Base-by-base conservation (phyloP, 1,284 basidiomycete species). In the Irpex sp. region DNA sequence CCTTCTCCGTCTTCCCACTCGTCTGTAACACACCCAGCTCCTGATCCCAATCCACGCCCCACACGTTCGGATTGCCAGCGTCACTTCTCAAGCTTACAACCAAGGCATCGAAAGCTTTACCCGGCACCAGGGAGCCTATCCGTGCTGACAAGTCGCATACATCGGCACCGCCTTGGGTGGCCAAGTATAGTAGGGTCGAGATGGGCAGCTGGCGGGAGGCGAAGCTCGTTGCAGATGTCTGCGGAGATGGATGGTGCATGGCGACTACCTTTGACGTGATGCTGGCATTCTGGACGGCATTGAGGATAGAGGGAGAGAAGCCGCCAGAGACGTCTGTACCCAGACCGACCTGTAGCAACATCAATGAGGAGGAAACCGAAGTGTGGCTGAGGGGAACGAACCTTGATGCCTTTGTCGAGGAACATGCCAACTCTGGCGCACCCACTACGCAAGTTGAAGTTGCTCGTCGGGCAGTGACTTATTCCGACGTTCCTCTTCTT, bases 311-410 rank as follows among this genome's bases (percentile, higher is more conserved):
- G 1, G 89, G 80, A 8, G 85, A 86, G 73, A 87, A 93, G 1
- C 95, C 94, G 16, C 95, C 95, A 0, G 92, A 92, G 53, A 94
- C 91, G 71, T 98, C 95, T 52, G 92, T 94, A 3, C 95, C 95
- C 19, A 98, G 78, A 10, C 93, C 92, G 64, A 95, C 90, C 89
- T 93, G 37, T 5, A 3, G 3, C 52, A 23, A 18, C 33, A 49
- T 51, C 57, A 16, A 10, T 18, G 39, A 35, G 39, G 3, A 33
- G 36, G 62, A 37, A 39, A 51, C 21, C 10, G 45, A 19, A 8
- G 28, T 14, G 42, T 61, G 7, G 19, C 47, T 54, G 47, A 16
- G 4, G 4, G 19, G 19, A 19, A 62, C 65, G 12, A 61, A 92
- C 91, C 80, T 97, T 96, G 73, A 98, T 84, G 0, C 92, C 94